These are phyloP conservation scores for Arbutus unedo DNA, from an alignment of 148 eudicot species.

Conservation along the genomic window DNA sequence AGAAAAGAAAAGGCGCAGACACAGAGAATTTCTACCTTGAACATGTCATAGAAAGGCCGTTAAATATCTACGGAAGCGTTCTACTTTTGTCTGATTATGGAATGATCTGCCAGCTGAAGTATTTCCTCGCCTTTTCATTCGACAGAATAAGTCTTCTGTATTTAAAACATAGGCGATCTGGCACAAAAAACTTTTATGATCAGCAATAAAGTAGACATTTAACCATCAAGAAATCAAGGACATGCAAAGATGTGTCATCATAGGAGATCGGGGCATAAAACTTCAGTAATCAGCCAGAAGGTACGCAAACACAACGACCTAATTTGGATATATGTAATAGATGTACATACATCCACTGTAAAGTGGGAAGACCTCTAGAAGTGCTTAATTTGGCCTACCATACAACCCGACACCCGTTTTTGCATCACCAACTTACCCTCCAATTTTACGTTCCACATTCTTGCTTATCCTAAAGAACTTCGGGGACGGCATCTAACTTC, in stretches of 20 bases:
- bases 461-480: not conserved
- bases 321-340: not conserved
- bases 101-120: slow-evolving; percentile 19
- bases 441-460: not conserved
- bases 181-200: slow-evolving; percentile 6
- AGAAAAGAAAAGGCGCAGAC: not conserved
- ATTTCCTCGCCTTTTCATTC: slow-evolving; percentile 37
- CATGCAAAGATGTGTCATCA: not conserved
- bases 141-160: slow-evolving; percentile 73
- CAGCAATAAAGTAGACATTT: not conserved
- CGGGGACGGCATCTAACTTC: not conserved
- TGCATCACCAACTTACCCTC: not conserved
- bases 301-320: slow-evolving; percentile 1
- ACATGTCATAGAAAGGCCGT: slow-evolving; percentile 23
- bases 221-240: not conserved
- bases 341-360: not conserved
- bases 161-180: slow-evolving; percentile 88
- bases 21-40: slow-evolving; percentile 8
- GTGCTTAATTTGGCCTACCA: not conserved
- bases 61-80: slow-evolving; percentile 51
- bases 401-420: not conserved
- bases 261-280: not conserved
- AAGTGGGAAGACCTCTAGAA: not conserved
- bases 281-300: not conserved
- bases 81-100: slow-evolving; percentile 33